Base-by-base conservation (phyloP, 805 yeast species). In the Candida andamanensis region DNA sequence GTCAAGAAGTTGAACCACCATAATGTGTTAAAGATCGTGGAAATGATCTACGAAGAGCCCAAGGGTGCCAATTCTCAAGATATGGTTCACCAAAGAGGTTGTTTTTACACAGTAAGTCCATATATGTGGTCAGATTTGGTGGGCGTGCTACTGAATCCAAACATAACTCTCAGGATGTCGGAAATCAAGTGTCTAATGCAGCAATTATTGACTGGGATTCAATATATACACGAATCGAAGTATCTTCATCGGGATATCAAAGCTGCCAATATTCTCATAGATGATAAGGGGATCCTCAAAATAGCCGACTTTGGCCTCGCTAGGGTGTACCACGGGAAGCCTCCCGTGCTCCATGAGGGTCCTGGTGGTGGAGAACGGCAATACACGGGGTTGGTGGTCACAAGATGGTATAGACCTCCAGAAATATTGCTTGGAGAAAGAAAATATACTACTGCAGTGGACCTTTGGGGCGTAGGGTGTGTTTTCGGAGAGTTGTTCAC, bases 321-420 rank as follows among this genome's bases (percentile, higher is more conserved):
- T 2, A 68, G 97, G 41, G 54, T 68, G 13, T 84, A 77, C 52
- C 72, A 68, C 35, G 94, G 87, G 1, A 54, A 62, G 3, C 61
- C 68, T 1, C 94, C 94, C 1, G 63, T 62, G 10, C 40, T 59
- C 3, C 69, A 67, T 3, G 52, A 51, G 28, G 80, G 80, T 0
- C 78, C 79, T 0, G 79, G 80, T 3, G 79, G 79, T 3, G 79
- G 79, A 0, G 64, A 59, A 31, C 52, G 67, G 29, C 62, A 62
- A 14, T 75, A 75, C 44, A 75, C 80, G 0, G 78, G 75, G 1
- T 49, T 75, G 33, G 98, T 92, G 2, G 97, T 92, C 23, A 92
- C 98, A 0, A 62, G 98, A 42, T 92, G 98, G 98, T 92, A 94
- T 57, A 68, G 98, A 37, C 95, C 98, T 1, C 98, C 97, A 0